A percentile compares a stretch with the other conserved stretches of the same genome.
These are phyloP conservation scores for Nyctanthes arbortristis DNA, from an alignment of 257 asterid species.

Conservation along the genomic window DNA sequence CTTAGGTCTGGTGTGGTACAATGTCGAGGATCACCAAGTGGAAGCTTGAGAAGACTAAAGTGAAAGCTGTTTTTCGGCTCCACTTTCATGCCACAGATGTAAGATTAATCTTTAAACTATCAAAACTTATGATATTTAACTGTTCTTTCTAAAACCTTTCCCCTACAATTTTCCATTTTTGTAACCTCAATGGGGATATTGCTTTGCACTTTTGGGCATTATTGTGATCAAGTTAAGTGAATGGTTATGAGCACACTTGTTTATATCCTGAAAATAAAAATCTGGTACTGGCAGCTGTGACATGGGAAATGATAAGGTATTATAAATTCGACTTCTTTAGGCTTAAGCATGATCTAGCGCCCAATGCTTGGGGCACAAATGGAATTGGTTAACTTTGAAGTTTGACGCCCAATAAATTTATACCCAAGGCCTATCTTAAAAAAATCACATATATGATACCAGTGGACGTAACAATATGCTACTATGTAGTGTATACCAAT, in stretches of 20 bases:
- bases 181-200: neutral
- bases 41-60: conserved; percentile 98
- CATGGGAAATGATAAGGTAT: neutral
- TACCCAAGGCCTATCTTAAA: neutral
- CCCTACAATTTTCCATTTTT: neutral
- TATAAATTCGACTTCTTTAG: neutral
- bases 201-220: neutral
- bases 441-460: neutral
- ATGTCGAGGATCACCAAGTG: conserved; percentile 93
- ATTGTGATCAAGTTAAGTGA: neutral
- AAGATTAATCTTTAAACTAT: too few relatives aligned
- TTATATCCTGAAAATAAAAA: neutral
- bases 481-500: neutral
- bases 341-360: neutral
- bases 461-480: neutral
- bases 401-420: conserved; percentile 11
- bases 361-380: neutral
- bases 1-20: conserved; percentile 44
- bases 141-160: neutral
- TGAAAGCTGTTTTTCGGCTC: conserved; percentile 97
- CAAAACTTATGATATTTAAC: too few relatives aligned
- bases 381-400: too few relatives aligned
- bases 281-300: neutral
- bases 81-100: conserved; percentile 98
- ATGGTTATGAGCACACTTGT: neutral